Conservation (phyloP, 371 early-diverging fungal species). For the Mortierella sp. region DNA sequence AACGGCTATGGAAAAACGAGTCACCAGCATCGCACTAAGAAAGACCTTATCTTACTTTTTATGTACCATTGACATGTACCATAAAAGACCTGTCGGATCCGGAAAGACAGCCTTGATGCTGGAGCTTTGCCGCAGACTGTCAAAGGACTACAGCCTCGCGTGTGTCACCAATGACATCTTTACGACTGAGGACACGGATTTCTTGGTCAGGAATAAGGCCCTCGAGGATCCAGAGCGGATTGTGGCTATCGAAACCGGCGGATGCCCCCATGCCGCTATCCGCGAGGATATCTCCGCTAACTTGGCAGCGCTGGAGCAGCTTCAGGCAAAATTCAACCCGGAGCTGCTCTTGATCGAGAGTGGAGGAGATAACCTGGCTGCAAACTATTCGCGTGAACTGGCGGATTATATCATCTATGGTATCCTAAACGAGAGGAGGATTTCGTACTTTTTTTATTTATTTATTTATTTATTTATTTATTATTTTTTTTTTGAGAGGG, state of each 20-base stretch:
- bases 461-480: no score
- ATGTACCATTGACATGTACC: background rate
- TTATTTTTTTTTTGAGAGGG: no score
- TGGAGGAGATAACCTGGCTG: slow-evolving; percentile 94
- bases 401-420: slow-evolving; percentile 95
- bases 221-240: slow-evolving; percentile 86
- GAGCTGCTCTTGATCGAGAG: slow-evolving; percentile 90
- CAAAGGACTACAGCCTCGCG: slow-evolving; percentile 83
- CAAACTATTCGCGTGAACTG: slow-evolving; percentile 88
- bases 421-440: no score
- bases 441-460: no score
- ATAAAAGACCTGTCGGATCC: slow-evolving; percentile 86
- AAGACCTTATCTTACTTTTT: background rate
- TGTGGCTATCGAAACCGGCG: slow-evolving; percentile 92
- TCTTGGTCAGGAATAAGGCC: slow-evolving; percentile 88
- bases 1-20: no score
- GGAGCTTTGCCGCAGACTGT: slow-evolving; percentile 85
- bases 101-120: slow-evolving; percentile 97
- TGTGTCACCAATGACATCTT: slow-evolving; percentile 92
- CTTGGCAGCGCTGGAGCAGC: slow-evolving; percentile 87
- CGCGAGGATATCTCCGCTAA: slow-evolving; percentile 97
- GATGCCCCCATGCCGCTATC: slow-evolving; percentile 95
- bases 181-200: slow-evolving; percentile 94
- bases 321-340: slow-evolving; percentile 85
- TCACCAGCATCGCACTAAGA: no score